These are phyloP conservation scores for Suillus luteus DNA, from an alignment of 768 basidiomycete species.

Conservation along the genomic window DNA sequence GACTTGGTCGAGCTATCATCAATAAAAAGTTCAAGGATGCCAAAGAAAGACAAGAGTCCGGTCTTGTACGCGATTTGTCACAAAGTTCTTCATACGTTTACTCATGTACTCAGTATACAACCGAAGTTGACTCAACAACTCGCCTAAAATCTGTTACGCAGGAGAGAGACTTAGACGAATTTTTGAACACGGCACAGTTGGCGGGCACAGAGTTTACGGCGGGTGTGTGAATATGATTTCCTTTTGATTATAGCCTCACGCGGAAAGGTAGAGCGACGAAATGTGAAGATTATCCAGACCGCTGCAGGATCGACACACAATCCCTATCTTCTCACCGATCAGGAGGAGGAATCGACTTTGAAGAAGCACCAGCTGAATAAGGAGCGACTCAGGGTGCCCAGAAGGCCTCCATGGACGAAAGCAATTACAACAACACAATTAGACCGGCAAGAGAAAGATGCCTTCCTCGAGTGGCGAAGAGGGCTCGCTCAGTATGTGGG, in stretches of 20 bases:
- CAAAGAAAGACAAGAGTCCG: conserved; percentile 43
- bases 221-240: conserved; percentile 49
- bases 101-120: conserved; percentile 57
- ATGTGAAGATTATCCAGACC: conserved; percentile 74
- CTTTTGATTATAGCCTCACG: neutral
- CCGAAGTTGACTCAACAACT: conserved; percentile 66
- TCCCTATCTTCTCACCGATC: conserved; percentile 80
- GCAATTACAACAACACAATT: conserved; percentile 74
- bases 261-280: conserved; percentile 62
- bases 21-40: conserved; percentile 68
- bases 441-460: conserved; percentile 85
- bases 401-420: conserved; percentile 89
- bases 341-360: conserved; percentile 79
- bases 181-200: conserved; percentile 90
- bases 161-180: conserved; percentile 94
- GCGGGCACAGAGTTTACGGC: conserved; percentile 97
- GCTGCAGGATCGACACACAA: conserved; percentile 60
- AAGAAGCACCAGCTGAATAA: conserved; percentile 75
- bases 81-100: conserved; percentile 4
- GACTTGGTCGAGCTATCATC: conserved; percentile 93
- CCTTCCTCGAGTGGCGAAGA: conserved; percentile 93
- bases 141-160: conserved; percentile 92
- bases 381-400: conserved; percentile 78
- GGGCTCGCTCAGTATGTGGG: conserved; percentile 82
- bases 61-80: conserved; percentile 54